Base-by-base conservation (phyloP, 495 filamentous ascomycete species). In the Clohesyomyces aquaticus region DNA sequence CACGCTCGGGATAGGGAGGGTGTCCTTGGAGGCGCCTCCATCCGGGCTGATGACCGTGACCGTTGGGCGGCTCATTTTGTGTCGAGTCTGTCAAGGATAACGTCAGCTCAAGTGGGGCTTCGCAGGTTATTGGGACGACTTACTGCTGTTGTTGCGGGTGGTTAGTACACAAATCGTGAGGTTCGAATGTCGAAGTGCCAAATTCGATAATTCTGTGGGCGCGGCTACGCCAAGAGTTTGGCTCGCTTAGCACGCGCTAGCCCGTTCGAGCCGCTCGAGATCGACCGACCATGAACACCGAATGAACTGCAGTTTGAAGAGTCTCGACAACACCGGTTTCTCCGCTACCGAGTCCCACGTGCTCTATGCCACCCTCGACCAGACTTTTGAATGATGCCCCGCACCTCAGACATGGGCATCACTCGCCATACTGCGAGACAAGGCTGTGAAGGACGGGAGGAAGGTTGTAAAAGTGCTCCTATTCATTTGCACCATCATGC, bases 1-100 rank as follows among this genome's bases (percentile, higher is more conserved):
- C 79, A 98, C 94, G 76, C 89, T 83, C 71, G 94, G 94, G 66
- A 98, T 88, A 75, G 93, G 86, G 78, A 89, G 84, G 73, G 91
- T 93, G 74, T 85, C 84, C 76, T 89, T 88, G 81, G 87, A 88
- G 81, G 93, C 81, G 78, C 87, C 83, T 81, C 94, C 95, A 86
- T 96, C 91, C 77, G 89, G 90, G 77, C 85, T 83, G 82, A 96
- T 85, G 80, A 98, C 91, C 76, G 91, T 90, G 79, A 66, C 63
- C 3, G 63, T 66, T 16, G 63, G 63, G 22, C 63, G 28, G 10
- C 48, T 55, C 63, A 66, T 66, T 27, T 28, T 58, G 49, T 25
- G 11, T 47, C 32, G 32, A 38, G 32, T 38, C 32, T 38, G 32
- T 6, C 6, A 38, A 14, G 14, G 6, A 38, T 38, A 38, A 38